Evolutionary conservation across 805 yeast genomes (phyloP).

Genomic region (Hanseniaspora lachancei): DNA sequence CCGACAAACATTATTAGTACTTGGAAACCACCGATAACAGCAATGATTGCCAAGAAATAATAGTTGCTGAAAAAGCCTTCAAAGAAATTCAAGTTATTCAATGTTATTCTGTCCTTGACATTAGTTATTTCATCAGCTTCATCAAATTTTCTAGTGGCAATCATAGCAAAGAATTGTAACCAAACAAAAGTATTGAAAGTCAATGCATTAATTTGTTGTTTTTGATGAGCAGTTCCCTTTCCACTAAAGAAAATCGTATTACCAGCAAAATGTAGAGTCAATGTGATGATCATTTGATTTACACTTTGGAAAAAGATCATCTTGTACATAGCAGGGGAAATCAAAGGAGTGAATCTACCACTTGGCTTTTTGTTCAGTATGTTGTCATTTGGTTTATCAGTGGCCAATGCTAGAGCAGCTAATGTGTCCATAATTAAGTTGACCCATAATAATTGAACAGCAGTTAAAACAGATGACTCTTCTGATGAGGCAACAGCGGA

Average conservation of each 20-base stretch:
- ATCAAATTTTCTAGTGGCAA: constrained; percentile 82
- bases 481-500: constrained; percentile 77
- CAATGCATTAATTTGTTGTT: constrained; percentile 58
- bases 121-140: constrained; percentile 59
- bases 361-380: constrained; percentile 72
- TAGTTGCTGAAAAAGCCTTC: constrained; percentile 69
- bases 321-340: constrained; percentile 92
- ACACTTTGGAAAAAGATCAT: constrained; percentile 85
- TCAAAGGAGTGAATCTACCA: constrained; percentile 65
- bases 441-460: constrained; percentile 95
- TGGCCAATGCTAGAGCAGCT: constrained; percentile 94
- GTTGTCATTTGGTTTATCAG: constrained; percentile 85
- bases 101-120: constrained; percentile 45
- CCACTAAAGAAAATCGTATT: constrained; percentile 37
- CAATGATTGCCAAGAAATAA: constrained; percentile 63
- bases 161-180: constrained; percentile 89
- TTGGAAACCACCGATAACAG: constrained; percentile 72
- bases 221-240: constrained; percentile 30
- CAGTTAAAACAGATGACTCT: constrained; percentile 80
- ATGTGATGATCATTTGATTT: constrained; percentile 68
- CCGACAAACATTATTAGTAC: constrained; percentile 90
- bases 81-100: constrained; percentile 65
- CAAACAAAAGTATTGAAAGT: constrained; percentile 95
- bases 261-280: constrained; percentile 73
- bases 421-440: constrained; percentile 95